Base-by-base conservation (phyloP, 495 filamentous ascomycete genomes). In the Poronia punctata region DNA sequence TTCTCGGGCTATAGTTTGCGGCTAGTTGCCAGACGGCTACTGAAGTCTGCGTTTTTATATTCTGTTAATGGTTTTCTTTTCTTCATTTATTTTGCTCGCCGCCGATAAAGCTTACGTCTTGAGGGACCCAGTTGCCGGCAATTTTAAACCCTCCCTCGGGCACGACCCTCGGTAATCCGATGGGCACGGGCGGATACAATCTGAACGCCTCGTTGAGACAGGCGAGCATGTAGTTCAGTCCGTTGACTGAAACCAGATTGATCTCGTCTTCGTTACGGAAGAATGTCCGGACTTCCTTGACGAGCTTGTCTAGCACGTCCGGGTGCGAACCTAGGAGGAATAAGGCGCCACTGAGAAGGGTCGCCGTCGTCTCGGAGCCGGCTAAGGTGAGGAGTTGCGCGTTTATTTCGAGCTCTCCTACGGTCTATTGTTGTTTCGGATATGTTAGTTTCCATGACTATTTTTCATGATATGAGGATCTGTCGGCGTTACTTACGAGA, bases 331-430 rank as follows among this genome's bases (percentile, higher is more conserved):
- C 45, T 0, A 83, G 59, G 16, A 72, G 61, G 39, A 67, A 83
- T 0, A 70, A 70, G 1, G 66, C 60, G 1, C 67, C 71, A 1
- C 64, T 61, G 7, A 85, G 51, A 2, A 72, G 32, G 0, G 78
- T 78, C 1, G 79, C 77, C 0, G 77, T 78, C 1, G 80, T 82
- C 43, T 83, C 79, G 0, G 71, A 75, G 3, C 77, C 76, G 4
- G 61, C 76, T 10, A 72, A 63, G 22, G 76, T 61, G 10, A 68
- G 52, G 7, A 66, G 37, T 20, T 51, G 51, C 10, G 59, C 65
- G 40, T 72, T 75, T 2, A 50, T 33, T 10, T 54, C 49, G 0
- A 74, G 53, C 12, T 66, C 49, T 16, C 60, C 59, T 7, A 66
- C 40, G 9, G 16, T 22, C 31, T 40, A n/a, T n/a, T n/a, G n/a